phyloP scores from a whole-genome alignment of 2,329 filamentous ascomycete genomes.

The Epichloe gansuensis region DNA sequence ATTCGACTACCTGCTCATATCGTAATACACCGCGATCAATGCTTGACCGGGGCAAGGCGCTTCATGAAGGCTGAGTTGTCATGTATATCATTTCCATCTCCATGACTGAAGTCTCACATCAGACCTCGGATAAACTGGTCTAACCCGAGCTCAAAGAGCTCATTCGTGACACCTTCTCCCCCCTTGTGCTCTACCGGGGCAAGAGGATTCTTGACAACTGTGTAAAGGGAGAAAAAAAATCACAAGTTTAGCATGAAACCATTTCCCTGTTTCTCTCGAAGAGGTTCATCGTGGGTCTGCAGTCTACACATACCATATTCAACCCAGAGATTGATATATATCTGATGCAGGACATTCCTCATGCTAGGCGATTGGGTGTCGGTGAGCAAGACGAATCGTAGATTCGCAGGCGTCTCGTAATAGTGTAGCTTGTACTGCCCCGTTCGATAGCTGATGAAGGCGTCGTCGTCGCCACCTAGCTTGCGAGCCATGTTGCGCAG shows the following conservation, averaged over 20 bases:
- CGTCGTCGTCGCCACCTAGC: conserved; percentile 84
- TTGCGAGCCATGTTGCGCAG: conserved; percentile 94
- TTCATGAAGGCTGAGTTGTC: background rate
- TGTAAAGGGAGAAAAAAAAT: background rate
- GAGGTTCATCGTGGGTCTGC: too few species aligned
- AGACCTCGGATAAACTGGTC: conserved; percentile 65
- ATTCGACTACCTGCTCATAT: too few species aligned
- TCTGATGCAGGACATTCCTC: conserved; percentile 89
- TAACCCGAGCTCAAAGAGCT: conserved; percentile 57
- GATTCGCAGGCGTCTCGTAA: conserved; percentile 92
- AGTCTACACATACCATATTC: conserved; percentile 57
- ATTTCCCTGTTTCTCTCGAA: too few species aligned
- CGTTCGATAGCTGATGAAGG: conserved; percentile 88
- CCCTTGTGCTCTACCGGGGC: conserved; percentile 56
- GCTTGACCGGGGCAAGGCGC: background rate
- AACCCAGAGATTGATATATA: conserved; percentile 95
- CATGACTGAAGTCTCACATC: conserved; percentile 28
- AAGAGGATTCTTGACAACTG: conserved; percentile 59
- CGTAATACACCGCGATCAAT: too few species aligned
- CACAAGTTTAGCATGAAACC: background rate
- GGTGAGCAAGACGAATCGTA: conserved; percentile 94
- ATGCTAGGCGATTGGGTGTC: conserved; percentile 82
- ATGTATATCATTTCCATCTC: conserved; percentile 4
- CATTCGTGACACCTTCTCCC: conserved; percentile 56
- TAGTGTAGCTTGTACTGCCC: conserved; percentile 96